Conservation (phyloP, 2,329 filamentous ascomycete genomes). For the Sclerotinia sclerotiorum region DNA sequence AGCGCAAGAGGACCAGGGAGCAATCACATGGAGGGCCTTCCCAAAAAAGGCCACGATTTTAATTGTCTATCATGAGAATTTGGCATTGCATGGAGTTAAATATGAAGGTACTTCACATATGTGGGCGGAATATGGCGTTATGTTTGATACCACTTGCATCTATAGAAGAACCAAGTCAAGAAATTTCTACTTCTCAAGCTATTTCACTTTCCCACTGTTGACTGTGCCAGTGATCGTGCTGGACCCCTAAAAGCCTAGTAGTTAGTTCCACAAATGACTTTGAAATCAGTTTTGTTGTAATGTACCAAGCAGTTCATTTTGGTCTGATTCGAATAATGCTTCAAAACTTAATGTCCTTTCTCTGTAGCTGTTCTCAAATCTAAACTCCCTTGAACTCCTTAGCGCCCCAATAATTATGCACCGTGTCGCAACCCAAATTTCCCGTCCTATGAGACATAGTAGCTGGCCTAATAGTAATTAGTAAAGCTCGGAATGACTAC, state of each 20-base stretch:
- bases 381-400: slow-evolving; percentile 16
- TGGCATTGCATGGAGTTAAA: slow-evolving; percentile 27
- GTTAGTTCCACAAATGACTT: not conserved
- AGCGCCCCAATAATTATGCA: not conserved
- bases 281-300: not conserved
- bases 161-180: slow-evolving; percentile 22
- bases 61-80: slow-evolving; percentile 3
- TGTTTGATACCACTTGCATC: slow-evolving; percentile 36
- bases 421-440: not conserved
- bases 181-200: not conserved
- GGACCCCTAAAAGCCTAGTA: not conserved
- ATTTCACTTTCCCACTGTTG: not conserved
- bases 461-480: not conserved
- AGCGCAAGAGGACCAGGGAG: slow-evolving; percentile 62
- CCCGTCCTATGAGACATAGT: slow-evolving; percentile 11
- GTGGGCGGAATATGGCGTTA: slow-evolving; percentile 27
- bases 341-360: not conserved
- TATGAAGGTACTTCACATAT: slow-evolving; percentile 21
- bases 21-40: slow-evolving; percentile 25
- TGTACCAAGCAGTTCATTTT: not conserved
- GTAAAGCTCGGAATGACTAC: not conserved
- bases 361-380: not conserved
- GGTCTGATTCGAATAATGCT: not conserved
- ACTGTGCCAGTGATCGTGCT: not conserved
- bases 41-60: slow-evolving; percentile 21